Base-by-base conservation (phyloP, 1,284 basidiomycete genomes). In the Ustilago shanxiensis region DNA sequence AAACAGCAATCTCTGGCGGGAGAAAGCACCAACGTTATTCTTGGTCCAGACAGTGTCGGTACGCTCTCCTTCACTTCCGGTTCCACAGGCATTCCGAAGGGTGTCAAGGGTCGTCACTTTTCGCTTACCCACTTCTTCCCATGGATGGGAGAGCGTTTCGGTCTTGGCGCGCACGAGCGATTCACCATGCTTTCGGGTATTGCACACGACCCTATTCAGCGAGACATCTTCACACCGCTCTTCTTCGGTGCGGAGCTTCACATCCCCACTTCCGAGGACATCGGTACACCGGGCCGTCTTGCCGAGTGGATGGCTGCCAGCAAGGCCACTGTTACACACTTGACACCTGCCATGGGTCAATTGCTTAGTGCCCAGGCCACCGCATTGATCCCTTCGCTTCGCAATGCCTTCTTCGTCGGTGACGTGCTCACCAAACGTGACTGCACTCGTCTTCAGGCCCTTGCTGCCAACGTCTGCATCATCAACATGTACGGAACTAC, bases 401-500 rank as follows among this genome's bases (percentile, higher is more conserved):
- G 87, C 44, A 95, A 94, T 82, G 97, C 97, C 11, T 99, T 99
- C 89, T 99, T 99, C 85, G 97, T 99, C 64, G 97, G 97, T n/a
- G 97, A 99, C 85, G 92, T 99, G 37, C 91, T 99, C 66, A 99
- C 97, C 79, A 99, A 99, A 88, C 93, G 97, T 53, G 97, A 99
- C 87, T 99, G 97, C 86, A 91, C 94, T 49, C 93, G 97, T 56
- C 90, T 99, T 8, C 97, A 99, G 87, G 90, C 93, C 5, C 91
- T 99, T 53, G 97, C 97, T 1, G 88, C 91, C 35, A 97, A 99
- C 82, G 95, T 96, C 28, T 78, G 80, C 71, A 86, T 99, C 87
- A 92, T 99, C 87, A 99, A 99, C 89, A 99, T 99, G 97, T 99
- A 98, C 87, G 97, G 97, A 26, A 99, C 97, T 10, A 99, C 97